Percentiles rank a stretch among this genome's conserved stretches.
phyloP scores from a whole-genome alignment of 495 filamentous ascomycete genomes.

The Aspergillus steynii region DNA sequence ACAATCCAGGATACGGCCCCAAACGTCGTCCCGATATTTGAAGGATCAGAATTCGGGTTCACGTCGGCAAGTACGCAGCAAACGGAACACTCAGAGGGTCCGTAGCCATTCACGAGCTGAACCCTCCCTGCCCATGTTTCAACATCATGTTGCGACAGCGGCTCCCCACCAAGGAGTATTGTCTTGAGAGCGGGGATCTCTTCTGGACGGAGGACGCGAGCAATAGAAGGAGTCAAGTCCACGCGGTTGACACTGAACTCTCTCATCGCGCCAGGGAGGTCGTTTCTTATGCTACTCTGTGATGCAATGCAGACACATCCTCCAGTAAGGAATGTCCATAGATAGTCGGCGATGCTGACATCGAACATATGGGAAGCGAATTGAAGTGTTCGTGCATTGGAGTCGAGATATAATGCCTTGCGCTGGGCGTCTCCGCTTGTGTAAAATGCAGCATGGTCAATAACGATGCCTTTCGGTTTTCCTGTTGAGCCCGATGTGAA shows the following conservation, averaged over 20 bases:
- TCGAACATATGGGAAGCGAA: slow-evolving; percentile 44
- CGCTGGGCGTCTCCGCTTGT: slow-evolving; percentile 14
- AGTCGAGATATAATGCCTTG: slow-evolving; percentile 1
- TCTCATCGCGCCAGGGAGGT: slow-evolving; percentile 29
- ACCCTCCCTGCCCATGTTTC: slow-evolving; percentile 42
- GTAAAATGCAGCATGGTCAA: slow-evolving; percentile 38
- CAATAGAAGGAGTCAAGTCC: slow-evolving; percentile 38
- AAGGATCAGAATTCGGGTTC: slow-evolving; percentile 1
- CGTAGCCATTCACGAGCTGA: slow-evolving; percentile 50
- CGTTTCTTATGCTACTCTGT: slow-evolving; percentile 27
- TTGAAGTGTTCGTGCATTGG: slow-evolving; percentile 28
- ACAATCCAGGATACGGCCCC: slow-evolving; percentile 28
- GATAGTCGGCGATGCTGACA: slow-evolving; percentile 35
- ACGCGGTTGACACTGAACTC: slow-evolving; percentile 29
- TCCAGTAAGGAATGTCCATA: slow-evolving; percentile 34
- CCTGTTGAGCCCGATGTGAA: slow-evolving; percentile 40
- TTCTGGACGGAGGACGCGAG: slow-evolving; percentile 26
- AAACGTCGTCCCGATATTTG: slow-evolving; percentile 7
- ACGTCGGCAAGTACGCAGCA: slow-evolving; percentile 24
- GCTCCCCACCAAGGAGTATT: slow-evolving; percentile 38
- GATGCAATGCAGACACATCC: slow-evolving; percentile 40
- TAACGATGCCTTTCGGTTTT: slow-evolving; percentile 41
- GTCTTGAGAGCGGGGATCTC: slow-evolving; percentile 31
- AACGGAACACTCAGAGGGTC: slow-evolving; percentile 39
- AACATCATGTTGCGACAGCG: slow-evolving; percentile 38